Evolutionary conservation across 768 basidiomycete species (phyloP), one percentile per base, ranked within the genome.

Genomic region (Naganishia friedmannii): DNA sequence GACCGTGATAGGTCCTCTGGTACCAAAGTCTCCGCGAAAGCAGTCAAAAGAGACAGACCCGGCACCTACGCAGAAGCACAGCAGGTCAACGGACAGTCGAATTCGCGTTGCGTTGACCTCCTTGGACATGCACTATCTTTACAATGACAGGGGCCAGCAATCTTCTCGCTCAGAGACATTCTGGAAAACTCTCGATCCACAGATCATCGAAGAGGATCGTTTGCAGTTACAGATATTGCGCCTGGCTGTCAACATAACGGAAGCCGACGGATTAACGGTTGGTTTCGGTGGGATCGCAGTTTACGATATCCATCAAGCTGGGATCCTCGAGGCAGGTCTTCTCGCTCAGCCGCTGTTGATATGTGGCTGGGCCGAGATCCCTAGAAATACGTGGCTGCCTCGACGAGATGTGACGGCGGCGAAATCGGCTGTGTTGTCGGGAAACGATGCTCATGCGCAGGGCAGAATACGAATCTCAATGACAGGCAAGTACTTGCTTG

Each of bases 1-100:
- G 78, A 72, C 54, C 73, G 76, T n/a, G 71, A 76, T 51, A 3
- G 60, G 60, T 4, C 46, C 60, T 17, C 39, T 63, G 23, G 13
- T 26, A 5, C 29, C 4, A 45, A 21, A 29, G 4, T 26, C 17
- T 3, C 42, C 4, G 39, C 60, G 23, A 29, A 2, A 29, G 17
- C 54, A 29, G 7, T n/a, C 48, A 21, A n/a, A 2, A 51, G 21
- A 51, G 48, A 21, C 48, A 13, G 48, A 51, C 48, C 23, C 48
- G n/a, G n/a, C n/a, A 51, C n/a, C n/a, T n/a, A 21, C 48, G 7
- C 48, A 7, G 23, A 23, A 21, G 13, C 7, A 23, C 48, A 12
- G 12, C 48, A n/a, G n/a, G n/a, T 51, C 48, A 7, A n/a, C 13
- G 23, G 48, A 51, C 48, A 51, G 7, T 23, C 42, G 29, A 3